Conservation (phyloP, 306 rosid species). For the Delonix regia region DNA sequence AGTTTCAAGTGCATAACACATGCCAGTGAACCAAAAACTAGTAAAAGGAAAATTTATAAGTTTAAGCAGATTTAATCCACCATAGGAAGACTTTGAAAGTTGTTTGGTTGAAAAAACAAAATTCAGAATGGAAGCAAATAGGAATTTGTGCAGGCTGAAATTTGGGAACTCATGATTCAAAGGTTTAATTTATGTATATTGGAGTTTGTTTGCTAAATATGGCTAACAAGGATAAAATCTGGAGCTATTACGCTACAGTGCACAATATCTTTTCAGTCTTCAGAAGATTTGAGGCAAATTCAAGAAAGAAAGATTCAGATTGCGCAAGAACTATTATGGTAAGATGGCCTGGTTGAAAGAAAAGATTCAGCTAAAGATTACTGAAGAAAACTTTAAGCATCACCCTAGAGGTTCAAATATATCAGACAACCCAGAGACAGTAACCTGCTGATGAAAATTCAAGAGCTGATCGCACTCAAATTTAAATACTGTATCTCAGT, state of each 20-base stretch:
- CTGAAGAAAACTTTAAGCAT: background rate
- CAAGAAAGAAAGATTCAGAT: background rate
- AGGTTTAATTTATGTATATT: conserved; percentile 17
- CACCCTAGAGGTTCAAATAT: background rate
- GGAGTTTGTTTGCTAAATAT: conserved; percentile 15
- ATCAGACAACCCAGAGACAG: conserved; percentile 5
- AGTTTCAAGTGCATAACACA: conserved; percentile 3
- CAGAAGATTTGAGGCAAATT: background rate
- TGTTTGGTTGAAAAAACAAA: background rate
- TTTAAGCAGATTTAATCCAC: background rate
- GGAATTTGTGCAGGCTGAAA: conserved; percentile 13
- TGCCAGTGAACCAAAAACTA: background rate
- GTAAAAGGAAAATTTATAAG: background rate
- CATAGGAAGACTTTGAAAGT: background rate
- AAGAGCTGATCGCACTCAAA: conserved; percentile 24
- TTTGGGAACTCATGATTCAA: conserved; percentile 12
- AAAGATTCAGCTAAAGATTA: background rate
- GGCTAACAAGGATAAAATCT: conserved; percentile 6
- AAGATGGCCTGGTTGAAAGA: background rate
- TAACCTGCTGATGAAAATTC: conserved; percentile 16
- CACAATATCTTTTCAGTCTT: background rate
- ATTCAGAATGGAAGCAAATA: conserved; percentile 1
- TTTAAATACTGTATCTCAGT: conserved; percentile 1
- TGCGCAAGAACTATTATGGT: background rate
- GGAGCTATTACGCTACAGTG: background rate